Conservation (phyloP, 2,329 filamentous ascomycete genomes). For the Fusarium neocosmosporiellum region DNA sequence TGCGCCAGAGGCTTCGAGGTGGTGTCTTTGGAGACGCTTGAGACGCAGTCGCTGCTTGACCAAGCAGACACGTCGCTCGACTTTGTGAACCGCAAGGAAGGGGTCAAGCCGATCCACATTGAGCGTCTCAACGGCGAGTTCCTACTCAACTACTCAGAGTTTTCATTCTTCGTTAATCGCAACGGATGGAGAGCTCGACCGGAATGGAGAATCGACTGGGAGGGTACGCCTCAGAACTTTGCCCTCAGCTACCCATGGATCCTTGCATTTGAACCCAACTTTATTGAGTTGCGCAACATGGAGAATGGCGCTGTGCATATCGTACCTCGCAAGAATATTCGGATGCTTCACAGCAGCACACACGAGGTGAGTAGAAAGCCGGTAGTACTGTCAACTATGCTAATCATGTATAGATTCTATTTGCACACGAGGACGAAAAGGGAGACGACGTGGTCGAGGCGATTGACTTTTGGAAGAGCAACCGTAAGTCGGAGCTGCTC, state of each 20-base stretch:
- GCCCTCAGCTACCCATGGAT: slow-evolving; percentile 98
- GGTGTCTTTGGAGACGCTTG: slow-evolving; percentile 95
- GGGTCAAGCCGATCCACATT: slow-evolving; percentile 94
- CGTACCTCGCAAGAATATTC: slow-evolving; percentile 94
- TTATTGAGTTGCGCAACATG: slow-evolving; percentile 95
- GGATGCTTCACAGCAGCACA: slow-evolving; percentile 97
- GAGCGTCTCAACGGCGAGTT: slow-evolving; percentile 98
- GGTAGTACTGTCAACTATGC: not conserved
- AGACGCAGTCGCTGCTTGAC: slow-evolving; percentile 95
- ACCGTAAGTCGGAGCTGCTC: slow-evolving; percentile 60
- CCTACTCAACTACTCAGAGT: slow-evolving; percentile 97
- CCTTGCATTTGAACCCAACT: slow-evolving; percentile 95
- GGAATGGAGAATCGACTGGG: slow-evolving; percentile 98
- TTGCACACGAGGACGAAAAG: slow-evolving; percentile 95
- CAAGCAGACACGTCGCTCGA: slow-evolving; percentile 98
- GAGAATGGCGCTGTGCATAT: slow-evolving; percentile 96
- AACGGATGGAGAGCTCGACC: slow-evolving; percentile 97
- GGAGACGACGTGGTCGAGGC: slow-evolving; percentile 95
- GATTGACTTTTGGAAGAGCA: slow-evolving; percentile 93
- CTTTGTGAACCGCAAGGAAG: slow-evolving; percentile 94
- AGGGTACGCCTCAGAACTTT: slow-evolving; percentile 91
- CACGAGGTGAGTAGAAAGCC: slow-evolving; percentile 76
- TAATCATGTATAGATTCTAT: slow-evolving; percentile 78
- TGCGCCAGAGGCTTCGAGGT: slow-evolving; percentile 97
- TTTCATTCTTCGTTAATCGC: slow-evolving; percentile 98